These are phyloP conservation scores for Kazachstania bromeliacearum DNA, from an alignment of 805 yeast species.

Conservation along the genomic window DNA sequence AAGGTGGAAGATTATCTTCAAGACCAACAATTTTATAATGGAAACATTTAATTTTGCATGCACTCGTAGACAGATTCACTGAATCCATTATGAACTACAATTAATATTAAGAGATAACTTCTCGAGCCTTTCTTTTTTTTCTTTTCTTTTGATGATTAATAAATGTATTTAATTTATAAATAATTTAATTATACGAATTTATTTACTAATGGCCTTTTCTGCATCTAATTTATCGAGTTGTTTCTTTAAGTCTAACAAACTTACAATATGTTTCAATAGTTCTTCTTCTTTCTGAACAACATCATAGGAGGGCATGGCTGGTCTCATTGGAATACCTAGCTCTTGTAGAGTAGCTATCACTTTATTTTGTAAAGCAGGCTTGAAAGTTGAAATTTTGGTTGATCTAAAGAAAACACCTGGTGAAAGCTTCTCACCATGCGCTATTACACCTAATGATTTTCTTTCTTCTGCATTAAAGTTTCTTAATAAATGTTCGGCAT, in stretches of 20 bases:
- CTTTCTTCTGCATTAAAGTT: slow-evolving; percentile 67
- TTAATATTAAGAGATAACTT: no score
- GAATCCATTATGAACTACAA: no score
- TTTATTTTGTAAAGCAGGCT: slow-evolving; percentile 64
- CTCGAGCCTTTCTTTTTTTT: no score
- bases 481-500: slow-evolving; percentile 27
- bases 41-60: not conserved
- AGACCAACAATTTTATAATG: slow-evolving; percentile 29
- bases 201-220: slow-evolving; percentile 47
- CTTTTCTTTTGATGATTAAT: no score
- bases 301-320: slow-evolving; percentile 77
- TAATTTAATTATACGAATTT: slow-evolving; percentile 1
- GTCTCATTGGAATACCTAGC: slow-evolving; percentile 67
- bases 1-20: slow-evolving; percentile 37
- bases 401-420: slow-evolving; percentile 84
- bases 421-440: slow-evolving; percentile 58
- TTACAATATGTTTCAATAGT: slow-evolving; percentile 56
- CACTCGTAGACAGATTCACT: no score
- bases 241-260: slow-evolving; percentile 72
- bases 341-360: slow-evolving; percentile 60
- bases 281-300: slow-evolving; percentile 73
- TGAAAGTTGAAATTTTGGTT: slow-evolving; percentile 62
- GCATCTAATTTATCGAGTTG: slow-evolving; percentile 82
- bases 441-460: slow-evolving; percentile 71
- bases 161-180: no score